Base-by-base conservation (phyloP, 805 yeast genomes). In the Sugiyamaella marilandica region DNA sequence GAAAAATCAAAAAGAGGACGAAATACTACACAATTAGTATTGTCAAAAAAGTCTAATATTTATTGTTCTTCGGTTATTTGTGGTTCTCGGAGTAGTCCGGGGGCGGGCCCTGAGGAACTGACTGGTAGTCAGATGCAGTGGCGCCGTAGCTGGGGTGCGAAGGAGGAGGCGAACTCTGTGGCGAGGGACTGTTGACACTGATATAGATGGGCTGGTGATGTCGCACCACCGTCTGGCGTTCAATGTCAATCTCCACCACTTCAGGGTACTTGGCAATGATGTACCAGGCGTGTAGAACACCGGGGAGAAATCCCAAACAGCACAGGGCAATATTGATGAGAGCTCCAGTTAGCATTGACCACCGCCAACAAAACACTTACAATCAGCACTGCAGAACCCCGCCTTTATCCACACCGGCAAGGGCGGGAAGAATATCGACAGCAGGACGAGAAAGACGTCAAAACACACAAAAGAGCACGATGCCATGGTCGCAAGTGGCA, bases 361-460 rank as follows among this genome's bases (percentile, higher is more conserved):
- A 21, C 18, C 13, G 21, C 18, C 8, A 39, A 10, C 1, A 16
- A 21, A 5, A 32, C 47, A 61, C 64, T 59, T 59, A 62, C 63
- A 73, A 63, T 87, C 95, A 7, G 83, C 80, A 1, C 91, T 82
- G 56, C 84, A 82, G 50, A 85, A 54, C 2, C 95, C 95, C 51
- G 85, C 74, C 64, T 85, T 84, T 57, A 86, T 70, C 62, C 81
- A 75, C 16, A 87, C 95, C 1, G 95, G 89, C 50, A 87, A 65
- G 0, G 95, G 95, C 0, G 95, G 95, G 61, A 84, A 75, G 60
- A 87, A 66, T 47, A 87, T 77, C 1, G 94, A 87, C 47, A 87
- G 61, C 9, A 87, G 70, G 14, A 84, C 85, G 44, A 87, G 74
- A 14, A 85, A 65, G 67, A 86, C 81, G 65, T 87, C 95, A 49